These are phyloP conservation scores for Martiniozyma abietophila DNA, from an alignment of 805 yeast genomes.

Conservation along the genomic window DNA sequence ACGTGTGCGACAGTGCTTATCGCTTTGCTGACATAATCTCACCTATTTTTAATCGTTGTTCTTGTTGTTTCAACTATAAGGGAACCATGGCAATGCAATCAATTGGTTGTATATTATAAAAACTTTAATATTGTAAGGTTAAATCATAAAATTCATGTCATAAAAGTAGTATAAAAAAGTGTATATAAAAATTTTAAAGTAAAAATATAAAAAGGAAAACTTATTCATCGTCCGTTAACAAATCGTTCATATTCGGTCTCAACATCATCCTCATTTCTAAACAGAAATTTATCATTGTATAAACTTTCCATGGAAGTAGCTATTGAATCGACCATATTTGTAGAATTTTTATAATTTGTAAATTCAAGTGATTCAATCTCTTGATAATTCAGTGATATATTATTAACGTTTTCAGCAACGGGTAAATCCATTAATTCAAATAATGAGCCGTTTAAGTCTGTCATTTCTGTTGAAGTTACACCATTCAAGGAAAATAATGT, in stretches of 20 bases:
- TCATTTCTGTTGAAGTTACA: not conserved
- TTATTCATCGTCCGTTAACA: conserved; percentile 16
- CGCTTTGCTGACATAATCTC: too few relatives aligned
- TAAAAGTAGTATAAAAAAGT: not conserved
- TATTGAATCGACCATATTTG: too few relatives aligned
- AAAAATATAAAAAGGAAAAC: not conserved
- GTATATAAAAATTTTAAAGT: not conserved
- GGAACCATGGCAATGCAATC: too few relatives aligned
- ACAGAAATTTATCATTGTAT: too few relatives aligned
- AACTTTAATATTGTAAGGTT: too few relatives aligned
- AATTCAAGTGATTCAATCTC: too few relatives aligned
- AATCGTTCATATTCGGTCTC: conserved; percentile 25
- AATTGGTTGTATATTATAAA: too few relatives aligned
- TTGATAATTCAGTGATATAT: conserved; percentile 1
- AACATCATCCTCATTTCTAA: conserved; percentile 16
- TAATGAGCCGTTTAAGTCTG: conserved; percentile 1
- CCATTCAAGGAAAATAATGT: conserved; percentile 17
- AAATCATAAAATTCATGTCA: not conserved
- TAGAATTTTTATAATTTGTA: too few relatives aligned
- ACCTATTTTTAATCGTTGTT: too few relatives aligned
- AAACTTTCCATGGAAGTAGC: too few relatives aligned
- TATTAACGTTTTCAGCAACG: not conserved
- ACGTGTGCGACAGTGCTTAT: too few relatives aligned
- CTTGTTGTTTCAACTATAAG: too few relatives aligned
- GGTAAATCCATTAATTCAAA: conserved; percentile 8